Evolutionary conservation across 1,284 basidiomycete genomes (phyloP), one percentile per base, ranked within the genome.

Genomic region (Apiotrichum sp.): DNA sequence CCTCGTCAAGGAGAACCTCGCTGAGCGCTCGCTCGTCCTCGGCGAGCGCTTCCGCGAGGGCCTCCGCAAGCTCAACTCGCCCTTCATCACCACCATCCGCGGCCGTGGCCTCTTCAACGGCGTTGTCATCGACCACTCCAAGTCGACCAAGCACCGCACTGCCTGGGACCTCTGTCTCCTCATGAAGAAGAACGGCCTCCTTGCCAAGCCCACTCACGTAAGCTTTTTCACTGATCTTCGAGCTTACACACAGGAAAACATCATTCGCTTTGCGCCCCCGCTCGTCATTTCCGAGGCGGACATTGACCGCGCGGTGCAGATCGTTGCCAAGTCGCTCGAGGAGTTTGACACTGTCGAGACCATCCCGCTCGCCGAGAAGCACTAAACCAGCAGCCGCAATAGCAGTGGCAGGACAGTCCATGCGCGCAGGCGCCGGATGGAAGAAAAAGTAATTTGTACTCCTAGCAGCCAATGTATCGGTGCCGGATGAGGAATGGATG

Each of bases 91-190:
- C 65, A 78, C 78, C 38, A 89, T 97, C 29, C 83, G 93, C 32
- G 93, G 93, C 2, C 81, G 84, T 55, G 95, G 95, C 0, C 77
- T 98, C 57, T 79, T 98, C 66, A 98, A 98, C 72, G 95, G 95
- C 7, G 83, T 98, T 31, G 88, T 98, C 32, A 93, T 98, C 58
- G 88, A 98, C 71, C 89, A 96, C 78, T 76, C 76, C 58, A 83
- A 84, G 78, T 88, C 86, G 65, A 77, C 65, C 49, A 87, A 83
- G 71, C 86, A 88, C 14, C 80, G 92, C 57, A 86, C 87, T 3
- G 95, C 95, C 6, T 98, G 95, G 96, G 89, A 98, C 73, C 80
- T 98, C 52, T 98, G 96, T 77, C 74, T 98, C 69, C 76, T 98
- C 63, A 79, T 98, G 76, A 96, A 95, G 85, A 85, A 84, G 67